A percentile compares a stretch with the other conserved stretches of the same genome.
Evolutionary conservation across 495 filamentous ascomycete genomes (phyloP).

Genomic region (Endocarpon pusillum): DNA sequence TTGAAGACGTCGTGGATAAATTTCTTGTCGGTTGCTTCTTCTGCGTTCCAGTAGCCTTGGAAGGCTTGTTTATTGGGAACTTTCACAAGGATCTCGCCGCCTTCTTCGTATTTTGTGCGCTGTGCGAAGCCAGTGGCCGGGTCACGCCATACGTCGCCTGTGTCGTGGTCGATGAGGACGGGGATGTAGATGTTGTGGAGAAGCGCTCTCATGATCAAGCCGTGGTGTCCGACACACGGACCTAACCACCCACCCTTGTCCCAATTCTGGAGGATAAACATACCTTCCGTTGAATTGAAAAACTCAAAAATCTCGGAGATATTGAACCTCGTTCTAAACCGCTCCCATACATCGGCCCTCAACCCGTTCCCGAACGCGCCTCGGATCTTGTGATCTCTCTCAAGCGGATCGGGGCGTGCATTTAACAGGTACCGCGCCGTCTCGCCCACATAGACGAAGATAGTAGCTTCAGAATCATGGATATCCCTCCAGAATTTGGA

Average conservation of each 20-base stretch:
- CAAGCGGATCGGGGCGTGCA: constrained; percentile 42
- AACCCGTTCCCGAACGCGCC: constrained; percentile 64
- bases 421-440: constrained; percentile 61
- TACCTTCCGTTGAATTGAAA: constrained; percentile 49
- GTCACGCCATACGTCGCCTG: constrained; percentile 45
- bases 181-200: constrained; percentile 40
- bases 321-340: constrained; percentile 46
- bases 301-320: constrained; percentile 44
- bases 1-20: constrained; percentile 52
- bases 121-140: constrained; percentile 47
- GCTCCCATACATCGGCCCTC: constrained; percentile 59
- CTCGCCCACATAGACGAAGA: constrained; percentile 74
- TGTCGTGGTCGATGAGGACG: constrained; percentile 49
- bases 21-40: constrained; percentile 48
- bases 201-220: constrained; percentile 32
- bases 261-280: constrained; percentile 41
- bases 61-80: constrained; percentile 42
- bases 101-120: constrained; percentile 43
- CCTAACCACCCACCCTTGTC: constrained; percentile 41
- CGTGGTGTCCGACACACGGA: constrained; percentile 56
- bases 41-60: constrained; percentile 53
- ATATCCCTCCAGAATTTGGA: constrained; percentile 62
- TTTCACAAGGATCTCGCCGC: constrained; percentile 61
- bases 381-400: constrained; percentile 46
- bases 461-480: constrained; percentile 46